Percentiles rank a stretch among this genome's conserved stretches.
phyloP scores from a whole-genome alignment of 2,329 filamentous ascomycete species.

The Penicillium sp. region DNA sequence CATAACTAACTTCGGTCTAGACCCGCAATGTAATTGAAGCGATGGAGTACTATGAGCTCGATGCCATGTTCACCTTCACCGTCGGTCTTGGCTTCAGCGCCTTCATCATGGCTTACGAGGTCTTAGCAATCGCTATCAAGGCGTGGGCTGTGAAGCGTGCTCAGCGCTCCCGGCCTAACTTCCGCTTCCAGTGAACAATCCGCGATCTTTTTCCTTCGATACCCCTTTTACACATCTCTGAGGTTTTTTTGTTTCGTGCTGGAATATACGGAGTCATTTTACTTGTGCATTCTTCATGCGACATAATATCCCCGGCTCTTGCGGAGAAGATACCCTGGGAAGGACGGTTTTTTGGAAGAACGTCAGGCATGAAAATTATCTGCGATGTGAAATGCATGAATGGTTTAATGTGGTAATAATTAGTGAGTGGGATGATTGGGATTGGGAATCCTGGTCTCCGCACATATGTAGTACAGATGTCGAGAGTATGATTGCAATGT shows the following conservation, averaged over 20 bases:
- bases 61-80: constrained; percentile 93
- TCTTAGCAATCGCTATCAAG: constrained; percentile 77
- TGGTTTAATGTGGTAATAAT: constrained; percentile 8
- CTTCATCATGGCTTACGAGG: constrained; percentile 80
- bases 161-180: constrained; percentile 30
- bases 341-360: neutral
- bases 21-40: constrained; percentile 71
- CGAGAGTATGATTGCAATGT: neutral
- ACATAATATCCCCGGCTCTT: neutral
- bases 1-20: constrained; percentile 43
- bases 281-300: neutral
- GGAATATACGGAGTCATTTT: constrained; percentile 1
- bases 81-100: constrained; percentile 80
- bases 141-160: constrained; percentile 70
- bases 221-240: constrained; percentile 17
- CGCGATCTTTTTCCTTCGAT: constrained; percentile 13
- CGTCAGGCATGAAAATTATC: neutral
- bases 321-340: neutral
- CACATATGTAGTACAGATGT: constrained; percentile 1
- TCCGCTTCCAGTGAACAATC: constrained; percentile 29
- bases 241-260: constrained; percentile 1
- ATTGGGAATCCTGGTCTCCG: neutral
- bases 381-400: neutral
- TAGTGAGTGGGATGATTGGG: neutral
- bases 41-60: constrained; percentile 74